Evolutionary conservation across 2,329 filamentous ascomycete species (phyloP).

Genomic region (Pezicula radicicola): DNA sequence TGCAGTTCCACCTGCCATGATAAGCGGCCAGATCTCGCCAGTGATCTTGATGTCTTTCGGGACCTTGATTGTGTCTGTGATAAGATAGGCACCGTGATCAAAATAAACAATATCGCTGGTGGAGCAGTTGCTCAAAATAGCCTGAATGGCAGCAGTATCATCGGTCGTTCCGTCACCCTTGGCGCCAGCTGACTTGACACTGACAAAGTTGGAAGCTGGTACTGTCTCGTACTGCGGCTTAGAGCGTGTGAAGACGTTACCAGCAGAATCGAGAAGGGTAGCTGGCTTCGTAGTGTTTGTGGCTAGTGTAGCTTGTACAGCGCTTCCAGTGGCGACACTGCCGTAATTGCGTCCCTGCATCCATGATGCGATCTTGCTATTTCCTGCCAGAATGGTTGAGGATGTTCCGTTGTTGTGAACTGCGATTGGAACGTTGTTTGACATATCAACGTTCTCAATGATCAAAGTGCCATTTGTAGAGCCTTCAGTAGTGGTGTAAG

Average conservation of each 20-base stretch:
- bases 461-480: constrained; percentile 78
- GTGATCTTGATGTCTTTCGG: constrained; percentile 82
- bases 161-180: constrained; percentile 86
- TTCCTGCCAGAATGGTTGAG: constrained; percentile 63
- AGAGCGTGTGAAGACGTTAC: constrained; percentile 75
- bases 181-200: constrained; percentile 78
- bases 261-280: constrained; percentile 58
- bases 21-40: constrained; percentile 86
- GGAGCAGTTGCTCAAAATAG: constrained; percentile 65
- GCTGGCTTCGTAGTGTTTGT: constrained; percentile 60
- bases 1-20: constrained; percentile 75
- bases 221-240: constrained; percentile 84
- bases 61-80: constrained; percentile 67
- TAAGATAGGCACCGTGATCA: constrained; percentile 64
- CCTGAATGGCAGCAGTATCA: constrained; percentile 82
- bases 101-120: constrained; percentile 69
- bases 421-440: constrained; percentile 60
- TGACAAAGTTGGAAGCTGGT: constrained; percentile 69
- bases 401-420: constrained; percentile 52
- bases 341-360: constrained; percentile 76
- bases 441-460: constrained; percentile 86
- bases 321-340: constrained; percentile 39
- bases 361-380: constrained; percentile 67
- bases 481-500: constrained; percentile 61
- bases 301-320: constrained; percentile 55